phyloP scores from a whole-genome alignment of 352 stramenopile genomes.

The Nothophytophthora sp. region DNA sequence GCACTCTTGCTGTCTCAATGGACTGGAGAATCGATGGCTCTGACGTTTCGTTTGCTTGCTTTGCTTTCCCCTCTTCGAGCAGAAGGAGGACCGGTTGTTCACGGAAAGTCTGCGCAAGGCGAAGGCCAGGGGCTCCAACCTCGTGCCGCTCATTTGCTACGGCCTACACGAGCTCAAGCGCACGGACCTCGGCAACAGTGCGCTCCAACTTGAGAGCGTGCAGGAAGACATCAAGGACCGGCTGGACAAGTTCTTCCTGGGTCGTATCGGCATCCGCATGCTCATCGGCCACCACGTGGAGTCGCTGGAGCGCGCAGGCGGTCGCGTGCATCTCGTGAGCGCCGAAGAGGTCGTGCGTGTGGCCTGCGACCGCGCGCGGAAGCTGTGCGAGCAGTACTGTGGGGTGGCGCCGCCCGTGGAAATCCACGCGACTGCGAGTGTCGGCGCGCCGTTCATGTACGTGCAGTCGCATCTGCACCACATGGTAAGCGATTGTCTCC shows the following conservation, averaged over 20 bases:
- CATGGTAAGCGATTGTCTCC: constrained; percentile 40
- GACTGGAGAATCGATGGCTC: constrained; percentile 1
- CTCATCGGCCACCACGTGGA: constrained; percentile 95
- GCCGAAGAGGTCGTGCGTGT: constrained; percentile 66
- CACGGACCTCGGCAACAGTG: constrained; percentile 63
- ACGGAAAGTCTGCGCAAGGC: constrained; percentile 56
- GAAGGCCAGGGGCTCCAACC: constrained; percentile 61
- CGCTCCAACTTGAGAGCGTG: constrained; percentile 55
- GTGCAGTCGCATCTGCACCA: constrained; percentile 82
- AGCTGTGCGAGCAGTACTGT: constrained; percentile 59
- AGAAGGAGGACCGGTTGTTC: constrained; percentile 62
- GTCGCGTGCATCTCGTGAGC: constrained; percentile 72
- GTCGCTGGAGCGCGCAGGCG: constrained; percentile 55
- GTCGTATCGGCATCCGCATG: constrained; percentile 98
- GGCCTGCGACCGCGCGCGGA: constrained; percentile 52
- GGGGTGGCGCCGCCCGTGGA: constrained; percentile 57
- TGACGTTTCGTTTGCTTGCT: not conserved
- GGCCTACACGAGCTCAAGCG: constrained; percentile 66
- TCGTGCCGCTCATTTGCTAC: constrained; percentile 81
- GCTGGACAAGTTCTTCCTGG: constrained; percentile 99
- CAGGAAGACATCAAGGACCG: constrained; percentile 77
- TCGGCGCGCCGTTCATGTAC: constrained; percentile 75
- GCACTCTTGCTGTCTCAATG: too few species aligned
- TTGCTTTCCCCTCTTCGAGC: too few species aligned
- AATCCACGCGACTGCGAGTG: constrained; percentile 51